These are phyloP conservation scores for Trichoderma sp. DNA, from an alignment of 2,329 filamentous ascomycete species.

Conservation along the genomic window DNA sequence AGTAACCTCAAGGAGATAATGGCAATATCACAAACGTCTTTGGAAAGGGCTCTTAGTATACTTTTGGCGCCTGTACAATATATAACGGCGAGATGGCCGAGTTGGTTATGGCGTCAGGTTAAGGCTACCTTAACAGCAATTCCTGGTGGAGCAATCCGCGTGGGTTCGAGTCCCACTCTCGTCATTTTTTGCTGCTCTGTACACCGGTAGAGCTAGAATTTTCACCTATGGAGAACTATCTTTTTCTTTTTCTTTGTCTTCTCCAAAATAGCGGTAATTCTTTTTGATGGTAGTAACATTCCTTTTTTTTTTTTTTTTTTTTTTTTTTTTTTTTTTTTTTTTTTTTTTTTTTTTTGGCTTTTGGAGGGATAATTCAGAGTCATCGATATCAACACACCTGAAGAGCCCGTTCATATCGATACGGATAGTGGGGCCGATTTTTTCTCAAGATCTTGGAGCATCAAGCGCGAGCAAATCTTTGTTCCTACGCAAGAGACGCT, in stretches of 20 bases:
- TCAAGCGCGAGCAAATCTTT: constrained; percentile 17
- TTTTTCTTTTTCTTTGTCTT: too few relatives aligned
- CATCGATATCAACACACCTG: not conserved
- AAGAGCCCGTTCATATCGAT: constrained; percentile 10
- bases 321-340: not conserved
- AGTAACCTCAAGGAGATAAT: too few relatives aligned
- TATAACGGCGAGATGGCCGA: constrained; percentile 26
- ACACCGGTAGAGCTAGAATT: not conserved
- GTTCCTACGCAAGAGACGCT: not conserved
- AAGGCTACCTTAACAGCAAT: constrained; percentile 28
- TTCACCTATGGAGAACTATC: too few relatives aligned
- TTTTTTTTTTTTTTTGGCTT: not conserved
- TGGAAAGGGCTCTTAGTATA: not conserved
- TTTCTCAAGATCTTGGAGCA: constrained; percentile 5
- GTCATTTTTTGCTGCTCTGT: constrained; percentile 25
- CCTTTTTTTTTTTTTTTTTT: not conserved
- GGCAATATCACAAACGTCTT: too few relatives aligned
- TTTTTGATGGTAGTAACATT: too few relatives aligned
- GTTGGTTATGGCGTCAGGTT: constrained; percentile 28
- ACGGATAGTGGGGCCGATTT: constrained; percentile 14
- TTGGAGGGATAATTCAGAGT: not conserved
- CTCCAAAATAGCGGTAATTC: not conserved
- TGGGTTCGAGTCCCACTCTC: constrained; percentile 29
- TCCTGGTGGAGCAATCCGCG: constrained; percentile 29
- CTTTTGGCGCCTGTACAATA: not conserved